Evolutionary conservation across 108 stramenopile species (phyloP), one percentile per base, ranked within the genome.

Genomic region (Fragilariopsis cylindrus): DNA sequence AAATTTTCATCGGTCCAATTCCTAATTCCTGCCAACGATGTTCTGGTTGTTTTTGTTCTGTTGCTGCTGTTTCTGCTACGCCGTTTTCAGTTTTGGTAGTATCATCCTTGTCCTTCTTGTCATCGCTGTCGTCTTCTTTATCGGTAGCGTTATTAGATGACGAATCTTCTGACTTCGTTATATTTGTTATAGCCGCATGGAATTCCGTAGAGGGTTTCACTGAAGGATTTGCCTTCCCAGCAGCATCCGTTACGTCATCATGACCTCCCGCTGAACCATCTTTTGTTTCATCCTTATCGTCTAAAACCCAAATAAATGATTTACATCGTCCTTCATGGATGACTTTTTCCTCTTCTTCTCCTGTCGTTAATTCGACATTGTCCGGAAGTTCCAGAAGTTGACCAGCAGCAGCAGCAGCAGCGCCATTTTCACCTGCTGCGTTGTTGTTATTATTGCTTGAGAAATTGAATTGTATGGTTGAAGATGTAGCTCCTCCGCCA

Each of bases 1-100:
- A 72, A 7, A 92, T 62, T 21, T 88, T 87, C 21, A 94, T 65
- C 9, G 88, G 91, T 47, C 91, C 93, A 21, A 87, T 87, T 9
- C 93, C 93, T 43, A 86, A 73, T 71, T 92, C 91, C 65, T 89
- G 76, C 85, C 90, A 90, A 40, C 70, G 71, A 55, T 62, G n/a
- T 48, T 70, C 18, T 44, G 50, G 41, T 43, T 81, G 45, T 19
- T 47, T 21, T 15, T 39, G 47, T 21, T 50, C 75, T 13, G 48
- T 58, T n/a, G 70, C 55, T 13, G 66, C 44, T 6, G 58, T 72
- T 13, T 2, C 60, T 43, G 50, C 69, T 66, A 73, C 69, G 76
- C 72, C 63, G 65, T 81, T 48, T 82, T 79, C 9, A 47, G 39
- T 9, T 64, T 3, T 18, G 62, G 77, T 67, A 40, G 49, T 63